Evolutionary conservation across 495 filamentous ascomycete species (phyloP), one percentile per base, ranked within the genome.

Genomic region (Penicillium coprophilum): DNA sequence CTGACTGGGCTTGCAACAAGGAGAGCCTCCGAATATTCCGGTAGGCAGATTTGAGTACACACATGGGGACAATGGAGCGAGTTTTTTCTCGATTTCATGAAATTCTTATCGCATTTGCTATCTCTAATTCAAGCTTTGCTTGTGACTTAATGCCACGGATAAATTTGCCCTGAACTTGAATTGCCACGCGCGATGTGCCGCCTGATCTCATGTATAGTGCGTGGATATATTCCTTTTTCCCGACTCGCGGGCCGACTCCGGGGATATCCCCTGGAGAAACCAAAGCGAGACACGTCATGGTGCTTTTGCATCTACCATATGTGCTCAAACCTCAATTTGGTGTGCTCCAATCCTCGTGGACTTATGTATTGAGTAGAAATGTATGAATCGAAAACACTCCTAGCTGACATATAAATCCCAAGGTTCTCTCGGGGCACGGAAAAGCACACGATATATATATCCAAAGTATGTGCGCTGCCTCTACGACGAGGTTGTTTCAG

Each of bases 1-100:
- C 51, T 57, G 34, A 62, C 59, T 30, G 30, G 21, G 34, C 23
- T 47, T 24, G 40, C n/a, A 32, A 19, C 2, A 23, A 20, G 7
- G 46, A 20, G 20, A 21, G 12, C 23, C 10, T 41, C 23, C 40
- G 58, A 52, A 41, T 38, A 39, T 21, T 48, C 36, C 23, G 53
- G 39, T 1, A 36, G 4, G n/a, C 9, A 30, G 10, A n/a, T 40
- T 17, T 13, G 1, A 55, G 38, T 27, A 24, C 19, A 52, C 27
- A 28, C 56, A 55, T 59, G 11, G n/a, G 43, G 49, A 3, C 2
- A 17, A 50, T 20, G 31, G 19, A 23, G 30, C 17, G 11, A 15
- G 15, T 17, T 12, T 1, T 24, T 10, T 40, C n/a, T n/a, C n/a
- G 34, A 39, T 40, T n/a, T 15, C 24, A 20, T 9, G 19, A 21